phyloP scores from a whole-genome alignment of 352 stramenopile genomes.

The Globisporangium takayamanum region DNA sequence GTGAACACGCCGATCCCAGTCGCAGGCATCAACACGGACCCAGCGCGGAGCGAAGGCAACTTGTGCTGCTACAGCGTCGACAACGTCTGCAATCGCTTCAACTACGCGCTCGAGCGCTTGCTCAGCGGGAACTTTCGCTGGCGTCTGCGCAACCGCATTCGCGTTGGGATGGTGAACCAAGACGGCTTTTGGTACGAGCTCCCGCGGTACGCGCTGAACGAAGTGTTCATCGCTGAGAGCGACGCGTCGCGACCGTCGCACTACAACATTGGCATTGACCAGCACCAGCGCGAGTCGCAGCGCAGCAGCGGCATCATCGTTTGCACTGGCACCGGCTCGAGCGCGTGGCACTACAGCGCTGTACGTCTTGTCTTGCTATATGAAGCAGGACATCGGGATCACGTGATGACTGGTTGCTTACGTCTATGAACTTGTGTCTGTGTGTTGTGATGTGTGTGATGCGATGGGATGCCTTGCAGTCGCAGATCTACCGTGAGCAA shows the following conservation, averaged over 20 bases:
- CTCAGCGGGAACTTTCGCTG: slow-evolving; percentile 72
- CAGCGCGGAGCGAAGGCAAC: slow-evolving; percentile 78
- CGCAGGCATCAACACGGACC: slow-evolving; percentile 82
- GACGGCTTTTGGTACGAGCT: slow-evolving; percentile 86
- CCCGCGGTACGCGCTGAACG: slow-evolving; percentile 80
- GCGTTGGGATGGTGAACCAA: slow-evolving; percentile 85
- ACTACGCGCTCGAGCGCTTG: slow-evolving; percentile 55
- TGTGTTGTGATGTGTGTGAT: neutral
- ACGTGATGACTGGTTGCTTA: neutral
- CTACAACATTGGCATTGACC: slow-evolving; percentile 87
- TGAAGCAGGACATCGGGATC: no score
- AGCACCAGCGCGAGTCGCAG: slow-evolving; percentile 84
- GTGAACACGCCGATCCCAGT: slow-evolving; percentile 83
- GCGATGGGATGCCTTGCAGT: slow-evolving; percentile 24
- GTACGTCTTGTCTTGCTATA: slow-evolving; percentile 25
- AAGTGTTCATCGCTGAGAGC: slow-evolving; percentile 87
- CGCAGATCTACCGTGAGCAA: slow-evolving; percentile 82
- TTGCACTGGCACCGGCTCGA: slow-evolving; percentile 83
- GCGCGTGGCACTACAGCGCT: slow-evolving; percentile 82
- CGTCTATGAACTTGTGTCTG: neutral
- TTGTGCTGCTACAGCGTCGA: slow-evolving; percentile 85
- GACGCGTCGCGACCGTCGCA: slow-evolving; percentile 79
- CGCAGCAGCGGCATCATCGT: slow-evolving; percentile 86
- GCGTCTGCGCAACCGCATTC: slow-evolving; percentile 76
- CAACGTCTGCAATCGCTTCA: slow-evolving; percentile 69